Percentiles rank a stretch among this genome's conserved stretches.
These are phyloP conservation scores for Calonectria montana DNA, from an alignment of 2,329 filamentous ascomycete genomes.

Conservation along the genomic window DNA sequence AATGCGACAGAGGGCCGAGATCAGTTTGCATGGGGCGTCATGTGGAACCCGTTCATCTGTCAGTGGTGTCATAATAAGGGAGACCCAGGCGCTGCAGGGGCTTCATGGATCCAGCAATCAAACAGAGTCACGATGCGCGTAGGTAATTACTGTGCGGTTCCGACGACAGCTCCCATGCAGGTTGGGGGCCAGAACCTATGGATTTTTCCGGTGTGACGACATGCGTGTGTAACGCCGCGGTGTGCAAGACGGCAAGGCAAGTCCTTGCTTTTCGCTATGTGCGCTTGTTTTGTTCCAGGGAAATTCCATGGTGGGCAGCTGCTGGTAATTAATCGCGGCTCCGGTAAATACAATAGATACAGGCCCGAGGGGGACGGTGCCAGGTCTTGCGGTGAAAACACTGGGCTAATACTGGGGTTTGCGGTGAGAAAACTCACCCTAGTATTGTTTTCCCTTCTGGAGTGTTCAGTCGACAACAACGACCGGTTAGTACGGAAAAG, in stretches of 20 bases:
- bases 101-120: slow-evolving; percentile 17
- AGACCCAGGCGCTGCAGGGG: slow-evolving; percentile 12
- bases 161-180: background rate
- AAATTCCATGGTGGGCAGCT: background rate
- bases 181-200: background rate
- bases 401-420: slow-evolving; percentile 17
- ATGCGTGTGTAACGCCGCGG: background rate
- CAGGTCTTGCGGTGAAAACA: background rate
- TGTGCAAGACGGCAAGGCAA: background rate
- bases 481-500: background rate
- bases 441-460: background rate
- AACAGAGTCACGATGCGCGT: background rate
- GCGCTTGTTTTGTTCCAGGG: slow-evolving; percentile 1
- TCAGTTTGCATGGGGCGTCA: slow-evolving; percentile 17
- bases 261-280: background rate
- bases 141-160: background rate
- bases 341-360: background rate
- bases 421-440: background rate
- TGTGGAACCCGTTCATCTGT: slow-evolving; percentile 27
- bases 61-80: slow-evolving; percentile 27
- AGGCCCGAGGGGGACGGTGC: background rate
- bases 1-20: slow-evolving; percentile 12
- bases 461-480: background rate
- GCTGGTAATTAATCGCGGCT: slow-evolving; percentile 4
- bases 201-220: background rate